Percentiles rank a stretch among this genome's conserved stretches.
Evolutionary conservation across 225 moss, liverwort and hornwort species (phyloP).

Genomic region (Thuidium tamariscinum): DNA sequence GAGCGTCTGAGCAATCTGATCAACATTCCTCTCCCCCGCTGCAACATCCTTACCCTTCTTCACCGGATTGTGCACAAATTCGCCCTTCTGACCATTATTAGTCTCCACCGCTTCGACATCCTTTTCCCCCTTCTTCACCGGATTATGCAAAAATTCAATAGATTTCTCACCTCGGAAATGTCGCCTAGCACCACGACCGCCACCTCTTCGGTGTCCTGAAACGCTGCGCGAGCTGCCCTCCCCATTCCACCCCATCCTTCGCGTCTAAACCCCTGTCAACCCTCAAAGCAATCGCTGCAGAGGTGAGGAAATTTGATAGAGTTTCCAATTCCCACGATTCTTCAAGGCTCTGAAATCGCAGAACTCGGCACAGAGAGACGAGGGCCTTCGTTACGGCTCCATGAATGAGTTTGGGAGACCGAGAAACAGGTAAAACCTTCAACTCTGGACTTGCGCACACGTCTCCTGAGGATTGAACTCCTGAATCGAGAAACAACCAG

Average conservation of each 20-base stretch:
- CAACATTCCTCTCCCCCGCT: not conserved
- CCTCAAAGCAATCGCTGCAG: not conserved
- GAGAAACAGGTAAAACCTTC: not conserved
- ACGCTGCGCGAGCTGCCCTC: constrained; percentile 5
- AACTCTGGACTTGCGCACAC: not conserved
- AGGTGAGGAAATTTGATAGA: not conserved
- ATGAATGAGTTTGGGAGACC: not conserved
- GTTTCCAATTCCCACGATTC: not conserved
- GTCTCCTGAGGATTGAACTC: not conserved
- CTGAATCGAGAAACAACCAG: not conserved
- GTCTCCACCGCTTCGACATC: not conserved
- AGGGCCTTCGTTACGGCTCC: not conserved
- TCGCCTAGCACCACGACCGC: not conserved
- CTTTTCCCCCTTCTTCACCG: not conserved
- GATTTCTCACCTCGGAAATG: not conserved
- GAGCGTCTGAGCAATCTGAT: not conserved
- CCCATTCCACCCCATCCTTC: constrained; percentile 15
- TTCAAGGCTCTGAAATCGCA: not conserved
- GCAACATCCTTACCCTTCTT: not conserved
- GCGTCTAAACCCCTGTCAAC: not conserved
- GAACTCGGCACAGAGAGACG: not conserved
- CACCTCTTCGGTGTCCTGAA: not conserved
- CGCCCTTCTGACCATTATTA: not conserved
- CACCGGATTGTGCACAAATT: not conserved
- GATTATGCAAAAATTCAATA: not conserved